These are phyloP conservation scores for Phaeosphaeriaceae sp. DNA, from an alignment of 2,329 filamentous ascomycete genomes.

Conservation along the genomic window DNA sequence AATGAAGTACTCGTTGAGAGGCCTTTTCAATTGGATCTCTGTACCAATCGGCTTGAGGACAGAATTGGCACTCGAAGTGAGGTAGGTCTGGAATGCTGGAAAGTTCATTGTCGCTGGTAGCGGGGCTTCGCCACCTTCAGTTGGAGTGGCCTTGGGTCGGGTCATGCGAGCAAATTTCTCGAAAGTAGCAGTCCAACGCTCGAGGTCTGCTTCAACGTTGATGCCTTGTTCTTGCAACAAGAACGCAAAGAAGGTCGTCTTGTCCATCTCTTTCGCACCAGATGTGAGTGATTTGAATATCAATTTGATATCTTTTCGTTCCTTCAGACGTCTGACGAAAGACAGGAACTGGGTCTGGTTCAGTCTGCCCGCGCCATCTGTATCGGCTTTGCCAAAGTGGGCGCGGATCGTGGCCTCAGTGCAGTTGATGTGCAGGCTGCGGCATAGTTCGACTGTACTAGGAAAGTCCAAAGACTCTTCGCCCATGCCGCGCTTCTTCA, in stretches of 20 bases:
- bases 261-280: constrained; percentile 71
- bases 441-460: constrained; percentile 84
- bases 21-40: constrained; percentile 75
- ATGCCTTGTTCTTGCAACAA: constrained; percentile 77
- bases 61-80: constrained; percentile 64
- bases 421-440: constrained; percentile 90
- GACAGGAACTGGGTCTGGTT: constrained; percentile 82
- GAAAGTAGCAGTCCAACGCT: constrained; percentile 77
- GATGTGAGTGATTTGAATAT: constrained; percentile 70
- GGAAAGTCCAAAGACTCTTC: constrained; percentile 78
- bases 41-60: constrained; percentile 69
- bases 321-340: constrained; percentile 84
- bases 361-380: constrained; percentile 69
- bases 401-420: constrained; percentile 75
- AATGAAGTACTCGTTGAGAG: constrained; percentile 96
- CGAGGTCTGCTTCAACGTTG: constrained; percentile 71
- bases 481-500: constrained; percentile 70
- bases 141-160: constrained; percentile 52
- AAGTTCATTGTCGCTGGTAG: constrained; percentile 74
- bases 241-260: constrained; percentile 78
- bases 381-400: constrained; percentile 78
- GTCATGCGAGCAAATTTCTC: constrained; percentile 64
- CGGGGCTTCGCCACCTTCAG: constrained; percentile 39
- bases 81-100: constrained; percentile 72
- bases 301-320: constrained; percentile 78